Conservation (phyloP, 768 basidiomycete genomes). For the Russula vinacea region DNA sequence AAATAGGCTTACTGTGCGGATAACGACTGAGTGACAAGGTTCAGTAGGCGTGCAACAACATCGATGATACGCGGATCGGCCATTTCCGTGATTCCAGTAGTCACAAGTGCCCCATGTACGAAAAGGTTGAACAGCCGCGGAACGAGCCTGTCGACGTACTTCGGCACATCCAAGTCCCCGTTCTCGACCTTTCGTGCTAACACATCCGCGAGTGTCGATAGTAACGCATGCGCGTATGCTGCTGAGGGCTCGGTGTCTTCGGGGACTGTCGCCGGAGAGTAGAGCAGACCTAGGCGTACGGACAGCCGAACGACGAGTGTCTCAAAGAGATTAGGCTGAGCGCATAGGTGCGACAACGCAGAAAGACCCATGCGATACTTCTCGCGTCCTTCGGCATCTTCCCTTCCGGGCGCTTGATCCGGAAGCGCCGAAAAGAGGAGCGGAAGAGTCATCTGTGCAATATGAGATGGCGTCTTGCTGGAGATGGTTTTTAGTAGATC, state of each 20-base stretch:
- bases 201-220: slow-evolving; percentile 64
- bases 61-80: slow-evolving; percentile 54
- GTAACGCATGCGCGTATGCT: slow-evolving; percentile 82
- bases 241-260: slow-evolving; percentile 58
- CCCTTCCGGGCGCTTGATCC: slow-evolving; percentile 54
- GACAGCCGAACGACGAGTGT: slow-evolving; percentile 72
- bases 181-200: slow-evolving; percentile 49
- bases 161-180: slow-evolving; percentile 66
- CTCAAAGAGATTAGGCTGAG: slow-evolving; percentile 77
- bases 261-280: slow-evolving; percentile 38
- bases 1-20: slow-evolving; percentile 55
- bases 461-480: slow-evolving; percentile 52
- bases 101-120: slow-evolving; percentile 41
- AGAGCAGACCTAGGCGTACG: slow-evolving; percentile 73
- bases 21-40: slow-evolving; percentile 61
- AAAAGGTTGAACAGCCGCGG: slow-evolving; percentile 67
- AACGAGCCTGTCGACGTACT: slow-evolving; percentile 75
- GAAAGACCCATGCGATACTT: slow-evolving; percentile 66
- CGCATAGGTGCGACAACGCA: slow-evolving; percentile 68
- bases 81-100: slow-evolving; percentile 34
- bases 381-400: slow-evolving; percentile 53
- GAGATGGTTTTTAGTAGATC: slow-evolving; percentile 65
- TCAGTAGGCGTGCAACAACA: slow-evolving; percentile 64
- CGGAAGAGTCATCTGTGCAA: slow-evolving; percentile 76
- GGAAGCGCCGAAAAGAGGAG: slow-evolving; percentile 75